Evolutionary conservation across 1,284 basidiomycete genomes (phyloP), one percentile per base, ranked within the genome.

Genomic region (Cryptococcus sp.): DNA sequence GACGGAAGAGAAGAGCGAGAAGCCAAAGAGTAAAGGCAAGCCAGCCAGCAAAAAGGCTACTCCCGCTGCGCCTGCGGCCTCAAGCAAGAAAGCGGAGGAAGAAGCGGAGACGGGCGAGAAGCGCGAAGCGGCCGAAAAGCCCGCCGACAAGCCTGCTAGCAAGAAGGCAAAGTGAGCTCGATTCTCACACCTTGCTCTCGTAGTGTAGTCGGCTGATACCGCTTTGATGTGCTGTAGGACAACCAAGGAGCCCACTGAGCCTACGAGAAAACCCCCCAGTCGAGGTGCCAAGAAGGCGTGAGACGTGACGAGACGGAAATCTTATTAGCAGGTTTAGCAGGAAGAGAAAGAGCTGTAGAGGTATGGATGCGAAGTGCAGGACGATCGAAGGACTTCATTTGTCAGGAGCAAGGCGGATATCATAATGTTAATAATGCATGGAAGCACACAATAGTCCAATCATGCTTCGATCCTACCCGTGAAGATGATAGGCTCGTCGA

Each of bases 161-260:
- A 68, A 69, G 55, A 69, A 71, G 48, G 63, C 69, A 25, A 72
- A 72, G 71, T 72, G 45, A 62, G 20, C 46, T 11, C 35, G 46
- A 15, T 27, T 19, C 19, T 16, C 4, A 35, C 19, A 5, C n/a
- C 45, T 23, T n/a, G 11, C 16, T 43, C 22, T 27, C n/a, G 17
- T 3, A 3, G 2, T 3, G 41, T 16, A 16, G 41, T 17, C 19
- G 19, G 38, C 55, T 60, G 27, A 64, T 50, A 35, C 13, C 8
- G 30, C 2, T 30, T 38, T 25, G 58, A 47, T 52, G n/a, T 16
- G 47, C 15, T 19, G n/a, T 46, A 70, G 66, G 57, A 63, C 64
- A 3, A 47, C 55, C 23, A 72, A 72, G 51, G 61, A 64, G 25
- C 63, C 62, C 2, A 64, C 60, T 19, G 69, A 72, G 53, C 62